phyloP scores from a whole-genome alignment of 345 rosid species.

The Adansonia digitata region DNA sequence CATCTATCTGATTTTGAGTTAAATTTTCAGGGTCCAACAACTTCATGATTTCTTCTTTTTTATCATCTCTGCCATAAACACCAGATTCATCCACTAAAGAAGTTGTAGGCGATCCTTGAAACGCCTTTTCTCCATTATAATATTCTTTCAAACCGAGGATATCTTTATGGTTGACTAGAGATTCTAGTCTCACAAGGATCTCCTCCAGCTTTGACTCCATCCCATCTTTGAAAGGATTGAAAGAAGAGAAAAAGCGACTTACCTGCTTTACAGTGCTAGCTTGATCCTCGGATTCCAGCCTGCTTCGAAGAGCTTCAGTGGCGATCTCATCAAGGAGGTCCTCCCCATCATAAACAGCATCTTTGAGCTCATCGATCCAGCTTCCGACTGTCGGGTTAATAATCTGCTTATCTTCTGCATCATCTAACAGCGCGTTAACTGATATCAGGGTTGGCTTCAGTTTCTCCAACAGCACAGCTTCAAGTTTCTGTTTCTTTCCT shows the following conservation, averaged over 20 bases:
- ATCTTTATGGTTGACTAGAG: not conserved
- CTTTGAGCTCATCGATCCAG: slow-evolving; percentile 21
- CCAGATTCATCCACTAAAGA: too few relatives aligned
- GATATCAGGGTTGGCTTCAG: not conserved
- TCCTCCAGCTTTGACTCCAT: not conserved
- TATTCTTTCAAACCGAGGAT: not conserved
- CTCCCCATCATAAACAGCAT: too few relatives aligned
- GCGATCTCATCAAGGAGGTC: too few relatives aligned
- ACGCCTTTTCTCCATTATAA: not conserved
- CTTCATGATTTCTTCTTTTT: not conserved
- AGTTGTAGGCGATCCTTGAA: too few relatives aligned
- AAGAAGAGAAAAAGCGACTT: not conserved
- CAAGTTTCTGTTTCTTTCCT: not conserved
- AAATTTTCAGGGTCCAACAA: not conserved
- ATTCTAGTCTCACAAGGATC: not conserved
- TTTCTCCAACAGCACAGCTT: not conserved
- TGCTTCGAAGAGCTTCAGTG: too few relatives aligned
- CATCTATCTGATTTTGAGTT: not conserved
- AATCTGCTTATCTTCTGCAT: slow-evolving; percentile 17
- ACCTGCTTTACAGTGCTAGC: not conserved
- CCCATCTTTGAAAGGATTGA: not conserved
- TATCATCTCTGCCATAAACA: not conserved
- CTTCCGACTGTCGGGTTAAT: not conserved
- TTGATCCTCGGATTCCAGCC: not conserved
- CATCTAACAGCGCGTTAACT: not conserved